These are phyloP conservation scores for Plenodomus biglobosus DNA, from an alignment of 2,329 filamentous ascomycete genomes.

Conservation along the genomic window DNA sequence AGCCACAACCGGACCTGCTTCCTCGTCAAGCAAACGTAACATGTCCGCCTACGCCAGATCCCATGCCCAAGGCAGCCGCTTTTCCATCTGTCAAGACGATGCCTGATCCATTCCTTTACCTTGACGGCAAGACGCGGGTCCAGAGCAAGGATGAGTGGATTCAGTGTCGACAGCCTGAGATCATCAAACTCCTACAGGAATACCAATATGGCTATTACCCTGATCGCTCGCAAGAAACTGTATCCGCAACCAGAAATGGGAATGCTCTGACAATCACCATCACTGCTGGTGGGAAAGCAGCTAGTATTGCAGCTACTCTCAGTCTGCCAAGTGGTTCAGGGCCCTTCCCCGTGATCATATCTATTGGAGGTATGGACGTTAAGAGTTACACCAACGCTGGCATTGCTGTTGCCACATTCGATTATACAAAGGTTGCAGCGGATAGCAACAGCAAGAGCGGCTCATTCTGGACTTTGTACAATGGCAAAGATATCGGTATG, in stretches of 20 bases:
- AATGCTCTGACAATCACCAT: slow-evolving; percentile 50
- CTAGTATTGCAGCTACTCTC: slow-evolving; percentile 49
- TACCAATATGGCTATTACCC: slow-evolving; percentile 58
- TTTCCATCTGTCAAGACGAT: slow-evolving; percentile 34
- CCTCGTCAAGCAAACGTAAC: slow-evolving; percentile 26
- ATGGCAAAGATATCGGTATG: slow-evolving; percentile 52
- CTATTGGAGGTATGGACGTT: slow-evolving; percentile 55
- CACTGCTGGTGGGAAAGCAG: slow-evolving; percentile 49
- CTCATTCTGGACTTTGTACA: slow-evolving; percentile 55
- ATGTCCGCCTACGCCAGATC: slow-evolving; percentile 30
- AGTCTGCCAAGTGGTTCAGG: slow-evolving; percentile 47
- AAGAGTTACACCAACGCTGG: slow-evolving; percentile 51
- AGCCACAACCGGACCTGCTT: slow-evolving; percentile 12
- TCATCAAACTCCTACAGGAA: slow-evolving; percentile 53
- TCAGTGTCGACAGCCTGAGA: slow-evolving; percentile 54
- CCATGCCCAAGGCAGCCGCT: slow-evolving; percentile 28
- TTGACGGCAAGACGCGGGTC: slow-evolving; percentile 49
- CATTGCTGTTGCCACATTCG: slow-evolving; percentile 54
- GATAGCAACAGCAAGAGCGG: slow-evolving; percentile 55
- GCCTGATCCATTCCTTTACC: slow-evolving; percentile 52
- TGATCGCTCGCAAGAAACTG: slow-evolving; percentile 51
- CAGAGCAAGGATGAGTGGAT: slow-evolving; percentile 53
- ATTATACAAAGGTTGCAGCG: slow-evolving; percentile 52
- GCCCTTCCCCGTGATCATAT: slow-evolving; percentile 51
- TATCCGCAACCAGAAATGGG: slow-evolving; percentile 52